Percentiles rank a stretch among this genome's conserved stretches.
phyloP scores from a whole-genome alignment of 208 protist genomes.

The Acanthamoeba rhysodes region DNA sequence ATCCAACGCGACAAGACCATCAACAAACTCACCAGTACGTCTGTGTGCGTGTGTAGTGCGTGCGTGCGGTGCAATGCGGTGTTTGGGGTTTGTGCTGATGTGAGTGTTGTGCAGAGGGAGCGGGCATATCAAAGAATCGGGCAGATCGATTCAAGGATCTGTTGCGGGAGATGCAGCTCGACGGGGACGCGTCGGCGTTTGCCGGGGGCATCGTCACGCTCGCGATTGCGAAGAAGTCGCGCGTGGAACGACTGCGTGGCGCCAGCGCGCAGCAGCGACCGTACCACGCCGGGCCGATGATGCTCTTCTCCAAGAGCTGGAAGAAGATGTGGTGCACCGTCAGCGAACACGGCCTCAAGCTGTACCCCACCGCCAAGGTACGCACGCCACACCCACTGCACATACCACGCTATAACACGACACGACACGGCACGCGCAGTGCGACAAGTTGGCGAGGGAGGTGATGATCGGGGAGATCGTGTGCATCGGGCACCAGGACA shows the following conservation, averaged over 20 bases:
- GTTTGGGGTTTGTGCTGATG: not conserved
- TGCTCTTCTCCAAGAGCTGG: constrained; percentile 30
- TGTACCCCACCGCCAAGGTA: constrained; percentile 29
- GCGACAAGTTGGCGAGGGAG: constrained; percentile 4
- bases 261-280: not conserved
- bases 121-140: constrained; percentile 34
- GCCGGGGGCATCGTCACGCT: not conserved
- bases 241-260: constrained; percentile 31
- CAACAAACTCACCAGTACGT: constrained; percentile 10
- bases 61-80: not conserved
- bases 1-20: constrained; percentile 32
- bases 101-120: not conserved
- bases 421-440: not conserved
- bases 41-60: not conserved
- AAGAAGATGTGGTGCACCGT: constrained; percentile 50
- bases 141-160: constrained; percentile 34
- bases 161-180: constrained; percentile 22
- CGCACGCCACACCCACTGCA: not conserved
- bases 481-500: constrained; percentile 14
- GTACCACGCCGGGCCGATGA: constrained; percentile 4
- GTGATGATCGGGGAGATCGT: constrained; percentile 24
- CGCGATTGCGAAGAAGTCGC: not conserved
- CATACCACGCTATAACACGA: not conserved
- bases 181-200: not conserved
- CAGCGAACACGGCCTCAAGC: not conserved